Evolutionary conservation across 2,329 filamentous ascomycete species (phyloP).

Genomic region (Acrocalymma vagum): DNA sequence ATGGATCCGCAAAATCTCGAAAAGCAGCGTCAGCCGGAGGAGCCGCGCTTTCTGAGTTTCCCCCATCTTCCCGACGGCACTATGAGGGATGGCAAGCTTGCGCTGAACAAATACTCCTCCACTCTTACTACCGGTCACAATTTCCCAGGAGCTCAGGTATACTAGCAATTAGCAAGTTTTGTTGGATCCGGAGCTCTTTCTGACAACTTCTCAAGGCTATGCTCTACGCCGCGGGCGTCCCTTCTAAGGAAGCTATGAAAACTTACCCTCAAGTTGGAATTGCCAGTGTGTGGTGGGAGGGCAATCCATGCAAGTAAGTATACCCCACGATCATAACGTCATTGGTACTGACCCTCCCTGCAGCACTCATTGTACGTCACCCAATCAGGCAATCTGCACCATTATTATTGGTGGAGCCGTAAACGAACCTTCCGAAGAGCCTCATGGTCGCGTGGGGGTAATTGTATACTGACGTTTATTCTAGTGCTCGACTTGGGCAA

Average conservation of each 20-base stretch:
- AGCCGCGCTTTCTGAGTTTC: constrained; percentile 64
- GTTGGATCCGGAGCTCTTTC: no score
- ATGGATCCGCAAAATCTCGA: constrained; percentile 49
- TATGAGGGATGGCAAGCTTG: constrained; percentile 65
- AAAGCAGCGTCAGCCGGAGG: constrained; percentile 46
- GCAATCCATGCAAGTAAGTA: constrained; percentile 91
- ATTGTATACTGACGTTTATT: constrained; percentile 18
- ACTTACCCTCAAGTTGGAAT: constrained; percentile 90
- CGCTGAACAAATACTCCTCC: constrained; percentile 86
- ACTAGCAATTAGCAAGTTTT: no score
- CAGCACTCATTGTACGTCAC: constrained; percentile 59
- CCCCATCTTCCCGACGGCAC: constrained; percentile 62
- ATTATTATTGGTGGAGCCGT: constrained; percentile 9
- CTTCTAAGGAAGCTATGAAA: constrained; percentile 84
- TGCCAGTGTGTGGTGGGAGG: constrained; percentile 96
- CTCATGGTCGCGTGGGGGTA: constrained; percentile 19
- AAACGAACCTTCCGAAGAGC: constrained; percentile 11
- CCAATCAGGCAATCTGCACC: constrained; percentile 3
- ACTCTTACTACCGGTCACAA: constrained; percentile 85
- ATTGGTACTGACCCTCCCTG: constrained; percentile 29
- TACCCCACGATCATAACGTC: constrained; percentile 18
- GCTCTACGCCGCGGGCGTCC: constrained; percentile 92
- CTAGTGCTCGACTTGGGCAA: constrained; percentile 85
- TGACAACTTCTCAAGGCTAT: no score
- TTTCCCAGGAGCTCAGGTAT: constrained; percentile 87